These are phyloP conservation scores for Quercus lobata DNA, from an alignment of 331 rosid genomes.

Conservation along the genomic window DNA sequence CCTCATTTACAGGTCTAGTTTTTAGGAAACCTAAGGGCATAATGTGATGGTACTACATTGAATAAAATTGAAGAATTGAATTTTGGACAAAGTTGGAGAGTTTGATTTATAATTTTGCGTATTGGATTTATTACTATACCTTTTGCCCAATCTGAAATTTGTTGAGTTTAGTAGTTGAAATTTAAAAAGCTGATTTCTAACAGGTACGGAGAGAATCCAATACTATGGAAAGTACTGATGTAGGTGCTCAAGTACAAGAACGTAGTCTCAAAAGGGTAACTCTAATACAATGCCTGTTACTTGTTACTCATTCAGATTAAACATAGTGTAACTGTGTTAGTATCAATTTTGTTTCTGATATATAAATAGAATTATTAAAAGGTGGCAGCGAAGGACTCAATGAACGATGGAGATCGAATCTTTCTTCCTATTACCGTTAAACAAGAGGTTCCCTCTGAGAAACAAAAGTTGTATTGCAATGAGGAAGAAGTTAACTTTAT, in stretches of 20 bases:
- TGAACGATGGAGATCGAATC: conserved; percentile 62
- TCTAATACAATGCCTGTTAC: background rate
- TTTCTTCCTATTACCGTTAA: conserved; percentile 66
- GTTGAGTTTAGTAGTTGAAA: no score
- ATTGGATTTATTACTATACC: no score
- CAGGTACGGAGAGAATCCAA: conserved; percentile 64
- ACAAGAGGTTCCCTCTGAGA: conserved; percentile 33
- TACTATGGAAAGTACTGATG: conserved; percentile 1
- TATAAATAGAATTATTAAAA: conserved; percentile 17
- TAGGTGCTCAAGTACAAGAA: conserved; percentile 17
- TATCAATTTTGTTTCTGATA: conserved; percentile 10
- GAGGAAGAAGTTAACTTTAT: conserved; percentile 51
- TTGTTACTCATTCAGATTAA: background rate
- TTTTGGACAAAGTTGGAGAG: no score
- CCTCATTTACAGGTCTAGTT: no score
- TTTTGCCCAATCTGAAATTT: no score
- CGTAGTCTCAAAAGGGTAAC: conserved; percentile 51
- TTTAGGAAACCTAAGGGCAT: no score
- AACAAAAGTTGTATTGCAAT: conserved; percentile 35
- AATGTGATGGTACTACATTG: no score
- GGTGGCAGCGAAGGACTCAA: conserved; percentile 70
- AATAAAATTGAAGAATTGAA: no score
- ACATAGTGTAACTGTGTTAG: no score
- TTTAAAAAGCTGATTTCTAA: background rate
- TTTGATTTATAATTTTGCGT: no score